Evolutionary conservation across 257 asterid genomes (phyloP).

Genomic region (Solanum boliviense): DNA sequence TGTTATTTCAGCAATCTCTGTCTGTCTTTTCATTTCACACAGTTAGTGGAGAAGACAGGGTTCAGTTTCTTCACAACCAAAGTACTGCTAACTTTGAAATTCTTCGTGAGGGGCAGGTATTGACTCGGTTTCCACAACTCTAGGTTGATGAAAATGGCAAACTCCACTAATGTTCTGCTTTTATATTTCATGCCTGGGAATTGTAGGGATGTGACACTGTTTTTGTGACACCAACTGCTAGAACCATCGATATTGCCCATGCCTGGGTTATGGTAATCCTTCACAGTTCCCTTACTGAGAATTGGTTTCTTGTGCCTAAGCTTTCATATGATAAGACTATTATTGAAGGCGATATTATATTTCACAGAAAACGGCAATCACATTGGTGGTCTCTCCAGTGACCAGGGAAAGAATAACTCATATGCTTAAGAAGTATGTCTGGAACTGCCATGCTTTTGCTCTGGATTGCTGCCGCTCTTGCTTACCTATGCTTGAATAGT

Average conservation of each 20-base stretch:
- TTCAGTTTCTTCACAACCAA: conserved; percentile 93
- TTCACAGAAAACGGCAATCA: conserved; percentile 75
- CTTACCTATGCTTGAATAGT: background rate
- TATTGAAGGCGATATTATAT: conserved; percentile 6
- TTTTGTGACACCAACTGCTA: conserved; percentile 93
- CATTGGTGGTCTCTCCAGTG: conserved; percentile 74
- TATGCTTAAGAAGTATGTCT: conserved; percentile 76
- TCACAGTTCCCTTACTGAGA: conserved; percentile 12
- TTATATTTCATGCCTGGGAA: conserved; percentile 2
- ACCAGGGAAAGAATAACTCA: conserved; percentile 53
- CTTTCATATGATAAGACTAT: background rate
- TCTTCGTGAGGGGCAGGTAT: conserved; percentile 87
- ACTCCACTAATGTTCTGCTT: background rate
- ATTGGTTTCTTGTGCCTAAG: background rate
- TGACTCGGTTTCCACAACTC: conserved; percentile 5
- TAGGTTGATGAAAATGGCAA: background rate
- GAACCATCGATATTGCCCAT: conserved; percentile 84
- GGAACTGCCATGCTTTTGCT: background rate
- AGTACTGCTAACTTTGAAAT: conserved; percentile 86
- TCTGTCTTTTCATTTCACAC: conserved; percentile 16
- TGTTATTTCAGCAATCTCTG: background rate
- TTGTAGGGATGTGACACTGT: conserved; percentile 92
- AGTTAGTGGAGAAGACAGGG: conserved; percentile 93
- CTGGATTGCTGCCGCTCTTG: background rate
- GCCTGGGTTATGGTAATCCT: conserved; percentile 78